phyloP scores from a whole-genome alignment of 352 stramenopile species.

The Pythium aristosporum region DNA sequence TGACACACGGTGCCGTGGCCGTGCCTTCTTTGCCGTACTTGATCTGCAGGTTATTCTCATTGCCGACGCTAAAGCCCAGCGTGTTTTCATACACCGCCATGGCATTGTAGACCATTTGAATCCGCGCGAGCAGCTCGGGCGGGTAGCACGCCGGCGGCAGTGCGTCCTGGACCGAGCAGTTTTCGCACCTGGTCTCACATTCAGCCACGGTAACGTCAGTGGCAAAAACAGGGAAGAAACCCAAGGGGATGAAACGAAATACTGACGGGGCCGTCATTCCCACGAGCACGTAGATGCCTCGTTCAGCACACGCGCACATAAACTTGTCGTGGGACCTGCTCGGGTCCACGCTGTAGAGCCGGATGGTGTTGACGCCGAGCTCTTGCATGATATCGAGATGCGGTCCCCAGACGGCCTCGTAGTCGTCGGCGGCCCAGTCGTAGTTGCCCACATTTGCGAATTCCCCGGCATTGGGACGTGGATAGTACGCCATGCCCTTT shows the following conservation, averaged over 20 bases:
- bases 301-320: constrained; percentile 35
- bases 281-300: constrained; percentile 43
- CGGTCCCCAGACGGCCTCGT: constrained; percentile 30
- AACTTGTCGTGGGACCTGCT: constrained; percentile 37
- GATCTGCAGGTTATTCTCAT: constrained; percentile 58
- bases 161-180: constrained; percentile 33
- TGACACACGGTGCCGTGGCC: constrained; percentile 62
- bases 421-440: constrained; percentile 37
- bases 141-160: constrained; percentile 39
- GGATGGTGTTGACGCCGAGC: constrained; percentile 37
- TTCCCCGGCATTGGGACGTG: constrained; percentile 31
- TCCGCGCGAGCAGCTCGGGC: constrained; percentile 30
- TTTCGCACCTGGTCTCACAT: constrained; percentile 35
- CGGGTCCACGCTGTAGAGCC: constrained; percentile 39
- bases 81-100: constrained; percentile 63
- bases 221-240: not conserved
- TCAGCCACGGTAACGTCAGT: constrained; percentile 6
- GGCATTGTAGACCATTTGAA: constrained; percentile 52
- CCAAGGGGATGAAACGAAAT: not conserved
- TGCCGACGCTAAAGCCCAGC: constrained; percentile 50
- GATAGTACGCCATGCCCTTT: constrained; percentile 42
- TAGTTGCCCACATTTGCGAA: constrained; percentile 29
- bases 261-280: constrained; percentile 36
- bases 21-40: constrained; percentile 37
- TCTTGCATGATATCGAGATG: constrained; percentile 34